Conservation (phyloP, 2,329 filamentous ascomycete genomes). For the Colletotrichum tabaci region DNA sequence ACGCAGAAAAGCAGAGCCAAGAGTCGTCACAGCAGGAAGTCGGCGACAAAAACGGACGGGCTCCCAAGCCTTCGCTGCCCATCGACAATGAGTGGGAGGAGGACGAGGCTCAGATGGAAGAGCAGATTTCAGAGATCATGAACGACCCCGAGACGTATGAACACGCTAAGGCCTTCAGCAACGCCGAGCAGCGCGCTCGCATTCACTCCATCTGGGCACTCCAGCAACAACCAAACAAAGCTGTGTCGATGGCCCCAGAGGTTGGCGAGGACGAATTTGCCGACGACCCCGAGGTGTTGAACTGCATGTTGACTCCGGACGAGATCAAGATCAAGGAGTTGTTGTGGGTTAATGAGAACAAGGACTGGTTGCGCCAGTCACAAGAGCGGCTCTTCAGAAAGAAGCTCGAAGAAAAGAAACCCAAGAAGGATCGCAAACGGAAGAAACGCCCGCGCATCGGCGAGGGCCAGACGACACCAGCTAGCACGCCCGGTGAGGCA, state of each 20-base stretch:
- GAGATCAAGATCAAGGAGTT: slow-evolving; percentile 89
- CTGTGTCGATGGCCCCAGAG: slow-evolving; percentile 72
- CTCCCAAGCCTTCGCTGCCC: slow-evolving; percentile 61
- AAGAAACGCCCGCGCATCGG: slow-evolving; percentile 72
- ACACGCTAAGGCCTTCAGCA: slow-evolving; percentile 71
- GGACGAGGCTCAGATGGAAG: slow-evolving; percentile 76
- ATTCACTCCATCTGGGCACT: slow-evolving; percentile 68
- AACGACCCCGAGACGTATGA: slow-evolving; percentile 71
- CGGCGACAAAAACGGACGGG: slow-evolving; percentile 7
- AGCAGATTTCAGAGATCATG: slow-evolving; percentile 80
- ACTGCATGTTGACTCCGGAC: slow-evolving; percentile 80
- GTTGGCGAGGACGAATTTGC: slow-evolving; percentile 88
- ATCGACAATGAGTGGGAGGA: slow-evolving; percentile 75
- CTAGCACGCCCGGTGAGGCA: slow-evolving; percentile 78
- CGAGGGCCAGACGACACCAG: slow-evolving; percentile 76
- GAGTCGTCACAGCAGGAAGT: slow-evolving; percentile 18
- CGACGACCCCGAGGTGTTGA: slow-evolving; percentile 88
- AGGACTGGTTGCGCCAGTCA: slow-evolving; percentile 90
- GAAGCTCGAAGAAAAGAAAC: slow-evolving; percentile 72
- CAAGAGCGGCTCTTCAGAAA: slow-evolving; percentile 86
- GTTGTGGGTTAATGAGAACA: slow-evolving; percentile 96
- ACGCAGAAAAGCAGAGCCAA: slow-evolving; percentile 11
- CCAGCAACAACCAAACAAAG: slow-evolving; percentile 62
- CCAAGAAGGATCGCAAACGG: slow-evolving; percentile 71
- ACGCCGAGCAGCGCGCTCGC: slow-evolving; percentile 68